A percentile compares a stretch with the other conserved stretches of the same genome.
Evolutionary conservation across 1,139 yeast genomes (phyloP).

Genomic region (Scheffersomyces insectosa): DNA sequence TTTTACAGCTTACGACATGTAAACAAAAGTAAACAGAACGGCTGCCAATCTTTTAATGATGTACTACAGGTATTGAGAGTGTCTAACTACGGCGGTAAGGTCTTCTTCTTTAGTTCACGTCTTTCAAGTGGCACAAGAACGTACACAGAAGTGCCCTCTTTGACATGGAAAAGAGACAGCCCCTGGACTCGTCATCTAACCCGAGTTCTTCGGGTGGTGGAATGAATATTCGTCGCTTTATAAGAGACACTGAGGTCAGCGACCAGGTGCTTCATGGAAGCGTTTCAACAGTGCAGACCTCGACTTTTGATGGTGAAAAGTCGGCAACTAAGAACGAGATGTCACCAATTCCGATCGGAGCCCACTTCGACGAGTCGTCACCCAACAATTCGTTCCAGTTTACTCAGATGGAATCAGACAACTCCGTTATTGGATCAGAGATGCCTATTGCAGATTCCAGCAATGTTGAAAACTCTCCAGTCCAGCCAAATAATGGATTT

Average conservation of each 20-base stretch:
- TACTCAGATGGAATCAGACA: too few relatives aligned
- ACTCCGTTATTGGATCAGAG: not conserved
- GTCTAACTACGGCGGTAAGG: too few relatives aligned
- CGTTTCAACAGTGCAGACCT: conserved; percentile 15
- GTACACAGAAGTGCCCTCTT: too few relatives aligned
- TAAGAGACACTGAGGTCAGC: conserved; percentile 26
- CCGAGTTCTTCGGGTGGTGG: conserved; percentile 20
- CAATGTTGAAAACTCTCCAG: not conserved
- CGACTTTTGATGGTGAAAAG: conserved; percentile 9
- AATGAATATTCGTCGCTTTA: conserved; percentile 23
- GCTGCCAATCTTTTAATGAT: too few relatives aligned
- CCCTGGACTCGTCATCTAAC: conserved; percentile 24
- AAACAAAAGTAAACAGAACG: too few relatives aligned
- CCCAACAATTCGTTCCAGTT: too few relatives aligned
- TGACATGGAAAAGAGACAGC: conserved; percentile 4
- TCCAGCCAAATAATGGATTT: not conserved
- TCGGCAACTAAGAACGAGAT: not conserved
- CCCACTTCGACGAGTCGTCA: too few relatives aligned
- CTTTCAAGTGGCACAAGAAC: too few relatives aligned
- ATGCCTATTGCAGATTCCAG: not conserved
- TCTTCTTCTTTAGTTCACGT: too few relatives aligned
- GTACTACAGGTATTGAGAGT: too few relatives aligned
- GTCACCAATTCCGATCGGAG: too few relatives aligned
- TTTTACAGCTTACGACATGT: too few relatives aligned
- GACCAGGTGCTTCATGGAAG: conserved; percentile 12